Conservation (phyloP, 2,329 filamentous ascomycete species). For the Monosporascus sp. region DNA sequence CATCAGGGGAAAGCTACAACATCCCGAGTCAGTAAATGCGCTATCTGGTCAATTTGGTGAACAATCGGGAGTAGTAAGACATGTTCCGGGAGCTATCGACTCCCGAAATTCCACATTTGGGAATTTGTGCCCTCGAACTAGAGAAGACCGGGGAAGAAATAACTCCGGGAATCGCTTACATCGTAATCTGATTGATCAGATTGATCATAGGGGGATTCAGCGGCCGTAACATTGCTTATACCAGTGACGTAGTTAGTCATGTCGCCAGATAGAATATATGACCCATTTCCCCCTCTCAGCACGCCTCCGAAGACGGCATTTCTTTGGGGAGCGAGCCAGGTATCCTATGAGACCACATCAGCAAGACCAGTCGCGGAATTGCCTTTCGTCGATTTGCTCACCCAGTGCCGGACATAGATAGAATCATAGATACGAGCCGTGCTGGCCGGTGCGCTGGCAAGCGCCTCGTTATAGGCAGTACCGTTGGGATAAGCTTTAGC, state of each 20-base stretch:
- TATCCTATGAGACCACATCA: conserved; percentile 30
- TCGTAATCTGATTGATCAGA: conserved; percentile 58
- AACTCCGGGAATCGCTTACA: no score
- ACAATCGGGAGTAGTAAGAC: no score
- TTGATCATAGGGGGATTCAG: conserved; percentile 43
- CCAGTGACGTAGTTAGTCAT: conserved; percentile 31
- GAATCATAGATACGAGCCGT: conserved; percentile 51
- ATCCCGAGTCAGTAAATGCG: no score
- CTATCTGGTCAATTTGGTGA: no score
- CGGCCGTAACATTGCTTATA: conserved; percentile 27
- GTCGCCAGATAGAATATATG: conserved; percentile 23
- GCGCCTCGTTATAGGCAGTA: conserved; percentile 48
- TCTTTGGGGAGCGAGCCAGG: conserved; percentile 48
- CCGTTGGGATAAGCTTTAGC: conserved; percentile 53
- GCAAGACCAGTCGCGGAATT: neutral
- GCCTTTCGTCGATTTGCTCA: conserved; percentile 7
- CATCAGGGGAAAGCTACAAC: conserved; percentile 39
- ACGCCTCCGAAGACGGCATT: conserved; percentile 57
- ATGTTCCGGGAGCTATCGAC: no score
- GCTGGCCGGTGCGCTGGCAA: conserved; percentile 40
- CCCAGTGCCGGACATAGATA: conserved; percentile 56
- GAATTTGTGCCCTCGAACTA: no score
- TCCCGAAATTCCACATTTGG: no score
- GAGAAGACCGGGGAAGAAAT: no score
- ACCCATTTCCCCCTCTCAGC: conserved; percentile 29